Evolutionary conservation across 148 eudicot genomes (phyloP), one percentile per base, ranked within the genome.

Genomic region (Rhododendron simsii): DNA sequence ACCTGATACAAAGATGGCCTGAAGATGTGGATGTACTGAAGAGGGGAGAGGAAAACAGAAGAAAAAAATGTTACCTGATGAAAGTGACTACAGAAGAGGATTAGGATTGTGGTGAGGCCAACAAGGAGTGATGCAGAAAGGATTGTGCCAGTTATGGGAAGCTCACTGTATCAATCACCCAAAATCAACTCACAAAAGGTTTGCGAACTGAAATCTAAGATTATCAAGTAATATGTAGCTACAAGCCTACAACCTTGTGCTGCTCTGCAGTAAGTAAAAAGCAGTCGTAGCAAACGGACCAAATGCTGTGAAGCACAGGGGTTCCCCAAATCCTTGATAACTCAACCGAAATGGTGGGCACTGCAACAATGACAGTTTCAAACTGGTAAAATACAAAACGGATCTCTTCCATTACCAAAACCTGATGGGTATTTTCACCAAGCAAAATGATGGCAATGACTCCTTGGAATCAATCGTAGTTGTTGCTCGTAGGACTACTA

Each of bases 31-130:
- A 47, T 74, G 74, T 53, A n/a, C 15, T 41, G 37, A 77, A 1
- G 83, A 47, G 83, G 37, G 79, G 69, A 4, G 10, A 39, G 20
- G 39, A 67, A 14, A 7, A 50, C 76, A 1, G 67, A 80, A 74
- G 15, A 44, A 53, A 53, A 53, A 53, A 21, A 88, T 85, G 44
- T 81, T 76, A 94, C 98, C 99, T 97, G 98, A 84, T 97, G 99
- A 91, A 97, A 97, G 88, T 97, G 99, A 90, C 99, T 97, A 83
- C 99, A 97, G 74, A 95, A 95, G 78, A 97, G 95, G 85, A 97
- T 94, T 50, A 97, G 92, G 50, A 96, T 79, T 82, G 98, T 94
- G 28, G 99, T 97, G 83, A 91, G 87, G 86, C 99, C 99, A 85
- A 95, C 94, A 87, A 97, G 96, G 84, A 93, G n/a, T 67, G 98